These are phyloP conservation scores for Verticillium nonalfalfae DNA, from an alignment of 2,329 filamentous ascomycete species.

Conservation along the genomic window DNA sequence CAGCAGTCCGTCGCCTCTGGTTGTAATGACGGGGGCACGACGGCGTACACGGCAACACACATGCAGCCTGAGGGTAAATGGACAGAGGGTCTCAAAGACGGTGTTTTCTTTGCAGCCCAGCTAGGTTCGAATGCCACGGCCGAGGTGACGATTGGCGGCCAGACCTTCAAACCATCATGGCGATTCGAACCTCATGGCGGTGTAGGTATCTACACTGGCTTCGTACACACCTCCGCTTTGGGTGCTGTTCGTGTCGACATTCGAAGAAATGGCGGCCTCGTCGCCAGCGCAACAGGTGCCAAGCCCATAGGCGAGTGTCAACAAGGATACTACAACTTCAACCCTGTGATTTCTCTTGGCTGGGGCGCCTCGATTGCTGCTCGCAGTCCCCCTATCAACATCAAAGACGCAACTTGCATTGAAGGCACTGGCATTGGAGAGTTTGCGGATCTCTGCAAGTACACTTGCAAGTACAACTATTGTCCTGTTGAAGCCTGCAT, in stretches of 20 bases:
- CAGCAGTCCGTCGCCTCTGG: no score
- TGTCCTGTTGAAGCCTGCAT: neutral
- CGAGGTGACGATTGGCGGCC: conserved; percentile 20
- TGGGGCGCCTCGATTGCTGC: no score
- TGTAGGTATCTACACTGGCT: conserved; percentile 22
- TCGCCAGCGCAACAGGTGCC: neutral
- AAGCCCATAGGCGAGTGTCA: neutral
- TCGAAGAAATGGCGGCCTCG: no score
- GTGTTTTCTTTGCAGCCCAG: conserved; percentile 18
- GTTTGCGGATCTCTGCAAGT: neutral
- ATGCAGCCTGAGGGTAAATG: conserved; percentile 9
- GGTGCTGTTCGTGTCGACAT: no score
- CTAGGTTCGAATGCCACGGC: conserved; percentile 16
- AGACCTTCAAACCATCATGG: conserved; percentile 11
- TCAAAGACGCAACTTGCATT: neutral
- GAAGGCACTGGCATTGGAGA: neutral
- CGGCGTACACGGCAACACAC: conserved; percentile 19
- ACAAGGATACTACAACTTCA: no score
- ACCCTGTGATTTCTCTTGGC: no score
- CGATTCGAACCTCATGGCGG: conserved; percentile 15
- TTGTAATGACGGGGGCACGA: conserved; percentile 14
- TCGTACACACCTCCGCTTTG: no score
- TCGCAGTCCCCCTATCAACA: no score
- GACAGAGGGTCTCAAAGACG: conserved; percentile 8
- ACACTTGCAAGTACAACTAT: neutral